Percentiles rank a stretch among this genome's conserved stretches.
Conservation (phyloP, 2,329 filamentous ascomycete genomes). For the Talaromyces sp. region DNA sequence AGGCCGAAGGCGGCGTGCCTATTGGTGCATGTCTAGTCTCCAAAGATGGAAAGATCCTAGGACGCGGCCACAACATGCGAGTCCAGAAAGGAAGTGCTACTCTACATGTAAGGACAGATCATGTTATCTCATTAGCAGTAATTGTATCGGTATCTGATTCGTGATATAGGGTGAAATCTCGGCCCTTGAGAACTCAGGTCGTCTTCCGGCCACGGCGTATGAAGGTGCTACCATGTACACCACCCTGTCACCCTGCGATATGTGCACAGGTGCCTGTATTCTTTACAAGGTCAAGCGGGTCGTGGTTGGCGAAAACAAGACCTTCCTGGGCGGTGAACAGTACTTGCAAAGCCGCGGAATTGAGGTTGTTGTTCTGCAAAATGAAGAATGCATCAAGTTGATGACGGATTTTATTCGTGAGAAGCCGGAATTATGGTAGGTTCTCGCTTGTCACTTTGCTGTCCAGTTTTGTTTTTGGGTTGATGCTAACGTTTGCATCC, state of each 20-base stretch:
- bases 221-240: conserved; percentile 76
- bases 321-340: conserved; percentile 66
- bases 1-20: conserved; percentile 54
- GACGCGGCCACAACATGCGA: conserved; percentile 69
- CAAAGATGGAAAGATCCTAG: conserved; percentile 63
- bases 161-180: conserved; percentile 63
- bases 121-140: background rate
- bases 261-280: conserved; percentile 74
- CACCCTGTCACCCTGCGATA: conserved; percentile 72
- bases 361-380: conserved; percentile 67
- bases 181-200: conserved; percentile 67
- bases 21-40: conserved; percentile 61
- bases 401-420: conserved; percentile 69
- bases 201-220: conserved; percentile 64
- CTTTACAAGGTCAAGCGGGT: conserved; percentile 70
- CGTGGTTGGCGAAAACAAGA: conserved; percentile 73
- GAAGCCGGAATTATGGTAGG: conserved; percentile 66
- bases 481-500: conserved; percentile 11
- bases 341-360: conserved; percentile 63
- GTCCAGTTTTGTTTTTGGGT: background rate
- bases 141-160: background rate
- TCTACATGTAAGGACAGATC: conserved; percentile 55
- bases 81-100: conserved; percentile 67
- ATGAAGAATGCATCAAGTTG: conserved; percentile 59
- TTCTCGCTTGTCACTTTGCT: conserved; percentile 1